Conservation (phyloP, 176 grass and related monocot species). For the Typha latifolia region DNA sequence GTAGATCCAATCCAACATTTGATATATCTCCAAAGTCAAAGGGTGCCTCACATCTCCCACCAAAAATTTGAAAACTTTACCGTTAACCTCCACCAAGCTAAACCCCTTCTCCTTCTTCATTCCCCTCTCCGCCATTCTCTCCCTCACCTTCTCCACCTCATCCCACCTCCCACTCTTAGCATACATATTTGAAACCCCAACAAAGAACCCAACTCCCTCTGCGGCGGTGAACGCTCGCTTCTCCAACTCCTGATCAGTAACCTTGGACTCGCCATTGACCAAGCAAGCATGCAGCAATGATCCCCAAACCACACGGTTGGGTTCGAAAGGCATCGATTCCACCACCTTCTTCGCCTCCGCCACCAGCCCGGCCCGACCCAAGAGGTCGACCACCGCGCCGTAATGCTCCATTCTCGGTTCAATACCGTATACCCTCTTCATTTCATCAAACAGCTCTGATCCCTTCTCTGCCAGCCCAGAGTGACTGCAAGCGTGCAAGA, state of each 20-base stretch:
- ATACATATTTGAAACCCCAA: constrained; percentile 21
- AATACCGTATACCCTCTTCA: constrained; percentile 6
- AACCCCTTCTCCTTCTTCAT: constrained; percentile 22
- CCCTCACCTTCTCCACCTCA: constrained; percentile 9
- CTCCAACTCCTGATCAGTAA: background rate
- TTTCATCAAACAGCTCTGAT: constrained; percentile 12
- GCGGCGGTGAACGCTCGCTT: background rate
- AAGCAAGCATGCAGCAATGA: constrained; percentile 12
- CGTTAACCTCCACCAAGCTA: constrained; percentile 19
- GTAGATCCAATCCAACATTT: background rate
- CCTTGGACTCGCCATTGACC: background rate
- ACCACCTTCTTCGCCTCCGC: background rate
- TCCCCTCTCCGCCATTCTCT: constrained; percentile 14
- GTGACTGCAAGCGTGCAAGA: constrained; percentile 18
- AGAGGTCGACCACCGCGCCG: constrained; percentile 18
- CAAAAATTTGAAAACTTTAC: constrained; percentile 8
- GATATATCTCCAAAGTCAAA: constrained; percentile 6
- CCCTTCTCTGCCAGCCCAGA: constrained; percentile 11
- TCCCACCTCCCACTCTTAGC: constrained; percentile 12
- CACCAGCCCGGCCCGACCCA: constrained; percentile 9
- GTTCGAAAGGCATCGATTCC: constrained; percentile 15
- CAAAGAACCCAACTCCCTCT: constrained; percentile 12
- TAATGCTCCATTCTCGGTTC: constrained; percentile 25
- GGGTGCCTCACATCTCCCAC: constrained; percentile 19
- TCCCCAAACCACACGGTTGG: constrained; percentile 11